Percentiles rank a stretch among this genome's conserved stretches.
Evolutionary conservation across 352 stramenopile species (phyloP).

Genomic region (Globisporangium paroecandrum): DNA sequence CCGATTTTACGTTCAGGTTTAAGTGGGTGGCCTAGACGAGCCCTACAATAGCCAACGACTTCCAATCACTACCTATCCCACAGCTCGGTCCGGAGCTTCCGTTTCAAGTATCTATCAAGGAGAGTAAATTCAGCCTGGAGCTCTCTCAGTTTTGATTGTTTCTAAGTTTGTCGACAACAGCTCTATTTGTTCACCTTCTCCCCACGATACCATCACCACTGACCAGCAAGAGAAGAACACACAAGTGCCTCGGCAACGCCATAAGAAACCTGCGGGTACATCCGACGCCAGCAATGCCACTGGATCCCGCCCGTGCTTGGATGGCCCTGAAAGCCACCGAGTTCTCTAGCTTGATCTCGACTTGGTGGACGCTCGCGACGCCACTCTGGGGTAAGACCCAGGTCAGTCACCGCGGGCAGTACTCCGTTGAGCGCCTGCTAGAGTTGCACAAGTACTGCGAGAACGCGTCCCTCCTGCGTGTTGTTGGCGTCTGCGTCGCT

Average conservation of each 20-base stretch:
- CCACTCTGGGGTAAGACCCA: not conserved
- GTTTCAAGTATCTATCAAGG: not conserved
- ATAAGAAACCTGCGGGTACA: not conserved
- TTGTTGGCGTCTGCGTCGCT: not conserved
- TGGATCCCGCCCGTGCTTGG: not conserved
- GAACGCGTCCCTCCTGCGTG: not conserved
- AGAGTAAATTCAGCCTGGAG: not conserved
- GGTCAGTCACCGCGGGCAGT: not conserved
- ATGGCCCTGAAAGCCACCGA: not conserved
- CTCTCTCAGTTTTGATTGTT: not conserved
- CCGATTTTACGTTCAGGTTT: not conserved
- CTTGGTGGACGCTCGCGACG: not conserved
- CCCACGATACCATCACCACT: no score
- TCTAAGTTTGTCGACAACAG: not conserved
- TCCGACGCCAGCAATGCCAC: not conserved
- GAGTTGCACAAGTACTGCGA: conserved; percentile 2
- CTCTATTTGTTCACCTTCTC: no score
- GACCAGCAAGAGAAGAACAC: not conserved
- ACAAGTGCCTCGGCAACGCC: not conserved
- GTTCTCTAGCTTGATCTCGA: not conserved
- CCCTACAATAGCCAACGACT: not conserved
- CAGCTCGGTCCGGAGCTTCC: not conserved
- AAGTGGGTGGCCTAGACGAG: not conserved
- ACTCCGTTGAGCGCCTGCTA: not conserved
- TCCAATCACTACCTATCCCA: no score